These are phyloP conservation scores for Cryptococcus hybrid DNA, from an alignment of 1,284 basidiomycete genomes.

Conservation along the genomic window DNA sequence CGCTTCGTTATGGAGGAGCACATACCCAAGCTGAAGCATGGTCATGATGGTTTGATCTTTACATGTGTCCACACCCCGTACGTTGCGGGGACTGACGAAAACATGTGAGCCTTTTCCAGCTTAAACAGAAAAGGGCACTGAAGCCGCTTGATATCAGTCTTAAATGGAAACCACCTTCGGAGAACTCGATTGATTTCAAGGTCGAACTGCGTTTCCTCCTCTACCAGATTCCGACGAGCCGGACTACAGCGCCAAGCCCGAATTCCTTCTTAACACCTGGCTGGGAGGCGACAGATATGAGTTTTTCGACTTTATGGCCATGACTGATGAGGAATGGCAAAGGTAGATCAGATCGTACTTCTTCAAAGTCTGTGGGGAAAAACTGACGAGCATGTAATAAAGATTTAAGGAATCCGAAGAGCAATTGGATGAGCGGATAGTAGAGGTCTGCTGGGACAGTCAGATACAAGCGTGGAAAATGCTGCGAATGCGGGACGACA, in stretches of 20 bases:
- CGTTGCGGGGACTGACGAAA: constrained; percentile 81
- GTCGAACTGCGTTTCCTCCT: constrained; percentile 86
- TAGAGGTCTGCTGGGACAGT: constrained; percentile 89
- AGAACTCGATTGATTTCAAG: constrained; percentile 98
- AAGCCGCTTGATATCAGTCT: constrained; percentile 56
- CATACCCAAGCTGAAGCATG: constrained; percentile 86
- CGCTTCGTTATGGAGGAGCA: constrained; percentile 79
- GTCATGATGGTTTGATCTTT: constrained; percentile 95
- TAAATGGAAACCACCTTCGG: constrained; percentile 99
- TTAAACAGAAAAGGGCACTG: neutral
- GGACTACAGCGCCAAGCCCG: constrained; percentile 80
- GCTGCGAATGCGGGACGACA: constrained; percentile 90
- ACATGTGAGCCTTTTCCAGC: constrained; percentile 64
- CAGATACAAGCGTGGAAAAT: constrained; percentile 69
- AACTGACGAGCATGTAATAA: neutral
- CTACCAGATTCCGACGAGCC: constrained; percentile 57
- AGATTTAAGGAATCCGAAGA: constrained; percentile 83
- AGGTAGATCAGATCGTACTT: constrained; percentile 55
- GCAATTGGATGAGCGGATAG: constrained; percentile 88
- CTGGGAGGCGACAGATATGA: constrained; percentile 69
- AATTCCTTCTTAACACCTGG: constrained; percentile 80
- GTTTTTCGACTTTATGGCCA: constrained; percentile 80
- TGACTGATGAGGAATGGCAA: constrained; percentile 93
- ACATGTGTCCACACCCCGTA: constrained; percentile 87
- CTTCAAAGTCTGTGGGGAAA: neutral